Evolutionary conservation across 345 rosid genomes (phyloP), one percentile per base, ranked within the genome.

Genomic region (Citrus sp.): DNA sequence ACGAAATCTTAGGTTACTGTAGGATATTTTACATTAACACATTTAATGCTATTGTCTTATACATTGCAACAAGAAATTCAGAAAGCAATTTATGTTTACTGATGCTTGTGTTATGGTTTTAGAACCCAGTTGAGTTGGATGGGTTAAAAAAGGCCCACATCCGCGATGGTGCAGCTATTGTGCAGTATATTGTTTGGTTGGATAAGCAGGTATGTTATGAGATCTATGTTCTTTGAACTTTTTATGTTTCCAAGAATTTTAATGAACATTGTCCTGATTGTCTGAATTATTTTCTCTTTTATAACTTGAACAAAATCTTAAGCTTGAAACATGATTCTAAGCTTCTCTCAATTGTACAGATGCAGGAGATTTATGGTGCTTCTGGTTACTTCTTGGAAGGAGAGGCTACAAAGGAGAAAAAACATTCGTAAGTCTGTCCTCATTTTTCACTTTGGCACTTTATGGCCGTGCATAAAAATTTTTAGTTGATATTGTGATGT

Each of bases 81-180:
- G 18, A 80, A 62, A 37, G 46, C 64, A 62, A 66, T 66, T 72
- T 64, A 34, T 80, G 18, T n/a, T 74, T 70, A 46, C 69, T 68
- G 54, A 70, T 58, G 5, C 9, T 62, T 38, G 24, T 70, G 68
- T 62, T 61, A 54, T 35, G 67, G 14, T 74, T 69, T 8, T 80
- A 94, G 99, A 97, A 97, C 74, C 91, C 96, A 3, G 90, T 89
- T 84, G 99, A 97, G 87, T 83, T 94, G 77, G 93, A 92, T 49
- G 98, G 99, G 78, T 77, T 97, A 42, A 92, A 81, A 87, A 93
- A 92, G 51, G 92, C 98, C 30, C 99, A 97, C 73, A 80, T 94
- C 74, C 94, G 98, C 37, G 99, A 97, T 90, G 98, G 99, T 83
- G 98, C 98, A 71, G 95, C 97, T 86, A 94, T 94, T 84, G 99